phyloP scores from a whole-genome alignment of 202 grass and related monocot genomes.

The Hordeum pubiflorum region DNA sequence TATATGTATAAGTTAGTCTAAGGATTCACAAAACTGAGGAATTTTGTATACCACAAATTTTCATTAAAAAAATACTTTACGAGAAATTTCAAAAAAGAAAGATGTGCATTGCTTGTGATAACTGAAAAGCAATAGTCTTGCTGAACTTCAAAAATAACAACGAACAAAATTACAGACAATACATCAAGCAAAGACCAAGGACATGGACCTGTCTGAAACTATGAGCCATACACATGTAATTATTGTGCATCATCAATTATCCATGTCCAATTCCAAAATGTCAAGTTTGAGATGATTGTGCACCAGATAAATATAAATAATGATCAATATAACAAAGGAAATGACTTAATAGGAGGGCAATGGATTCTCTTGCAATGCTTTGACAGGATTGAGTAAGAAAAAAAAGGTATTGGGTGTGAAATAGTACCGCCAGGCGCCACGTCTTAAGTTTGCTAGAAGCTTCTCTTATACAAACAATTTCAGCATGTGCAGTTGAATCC shows the following conservation, averaged over 20 bases:
- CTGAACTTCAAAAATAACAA: neutral
- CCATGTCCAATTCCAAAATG: constrained; percentile 20
- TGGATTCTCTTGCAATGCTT: neutral
- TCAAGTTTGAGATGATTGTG: neutral
- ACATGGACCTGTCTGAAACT: neutral
- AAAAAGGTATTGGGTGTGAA: constrained; percentile 12
- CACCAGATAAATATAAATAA: neutral
- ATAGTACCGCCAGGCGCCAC: constrained; percentile 76
- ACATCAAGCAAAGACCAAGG: neutral
- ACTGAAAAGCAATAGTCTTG: neutral
- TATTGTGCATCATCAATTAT: constrained; percentile 11
- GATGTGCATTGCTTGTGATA: neutral
- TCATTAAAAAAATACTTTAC: neutral
- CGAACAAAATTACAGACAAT: neutral
- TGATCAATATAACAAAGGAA: neutral
- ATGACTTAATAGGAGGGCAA: neutral
- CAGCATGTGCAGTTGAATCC: constrained; percentile 98
- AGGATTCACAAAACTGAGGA: constrained; percentile 1
- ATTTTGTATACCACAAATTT: neutral
- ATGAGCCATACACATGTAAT: neutral
- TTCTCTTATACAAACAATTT: constrained; percentile 98
- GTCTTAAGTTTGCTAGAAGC: constrained; percentile 84
- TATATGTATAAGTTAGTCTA: neutral
- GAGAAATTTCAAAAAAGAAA: neutral
- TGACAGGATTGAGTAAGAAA: neutral